Base-by-base conservation (phyloP, 129 eudicot genomes). In the Mikania micrantha region DNA sequence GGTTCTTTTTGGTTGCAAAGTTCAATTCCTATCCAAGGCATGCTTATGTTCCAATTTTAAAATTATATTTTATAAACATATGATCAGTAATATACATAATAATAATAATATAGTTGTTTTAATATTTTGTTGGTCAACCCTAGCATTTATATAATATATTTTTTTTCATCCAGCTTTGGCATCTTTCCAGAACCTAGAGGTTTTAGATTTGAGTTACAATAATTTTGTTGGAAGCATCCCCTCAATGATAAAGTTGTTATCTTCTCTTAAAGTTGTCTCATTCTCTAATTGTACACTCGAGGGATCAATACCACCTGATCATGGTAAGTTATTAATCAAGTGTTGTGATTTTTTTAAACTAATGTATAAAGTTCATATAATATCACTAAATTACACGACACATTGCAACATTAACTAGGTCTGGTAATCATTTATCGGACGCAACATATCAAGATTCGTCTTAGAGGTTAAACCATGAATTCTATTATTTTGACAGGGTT, bases 151-250 rank as follows among this genome's bases (percentile, higher is more conserved):
- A 1, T 32, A 32, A 32, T 32, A 32, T 32, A 7, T 32, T 7
- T 1, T 4, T 32, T 32, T 32, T 32, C 36, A 1, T 32, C 47
- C n/a, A 41, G 73, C 66, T 29, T 66, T 75, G 10, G 61, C 79
- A 58, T 57, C 66, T 41, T 67, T 58, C 13, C 50, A 11, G 21
- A 42, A 32, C 66, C 38, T 74, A 5, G 41, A 66, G 61, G 45
- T 74, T 50, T 66, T 74, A 57, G 66, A 75, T 60, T 45, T 75
- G 74, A 75, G 50, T 44, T 0, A 0, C 2, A 67, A 60, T 36
- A 2, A 12, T 4, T 25, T 76, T 47, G 29, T 15, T 29, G 79
- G 79, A 19, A 74, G 75, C 61, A 60, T 76, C 24, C 80, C 80
- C 15, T 68, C 75, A 8, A 11, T 34, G 12, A 68, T 68, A 48